Base-by-base conservation (phyloP, 495 filamentous ascomycete genomes). In the Daldinia childiae region DNA sequence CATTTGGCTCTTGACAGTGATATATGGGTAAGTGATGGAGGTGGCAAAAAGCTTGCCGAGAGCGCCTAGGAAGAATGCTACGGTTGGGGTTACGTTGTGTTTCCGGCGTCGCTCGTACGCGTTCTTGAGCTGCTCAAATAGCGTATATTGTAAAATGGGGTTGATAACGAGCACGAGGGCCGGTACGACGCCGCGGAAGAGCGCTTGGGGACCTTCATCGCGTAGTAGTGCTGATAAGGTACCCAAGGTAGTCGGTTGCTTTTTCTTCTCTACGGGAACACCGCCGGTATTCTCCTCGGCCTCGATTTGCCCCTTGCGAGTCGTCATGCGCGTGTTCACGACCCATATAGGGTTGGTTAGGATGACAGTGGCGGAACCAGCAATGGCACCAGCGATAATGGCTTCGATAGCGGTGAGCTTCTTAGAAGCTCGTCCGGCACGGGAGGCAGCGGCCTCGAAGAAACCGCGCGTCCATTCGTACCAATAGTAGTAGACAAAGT, bases 401-500 rank as follows among this genome's bases (percentile, higher is more conserved):
- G 89, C 89, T 81, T 99, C 95, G 51, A 93, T 71, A 0, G 95
- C 94, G 27, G 92, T 95, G 73, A 99, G 89, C 75, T 93, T 94
- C 78, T 89, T 90, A 34, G 89, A 91, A 32, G 88, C 86, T 41
- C 94, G 90, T n/a, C 92, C 92, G 50, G 92, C 80, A 72, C 88
- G 88, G 34, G 84, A 73, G 32, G 93, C 93, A 12, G 94, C 92
- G 41, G 88, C 88, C 79, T 97, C 93, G 80, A 98, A 97, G 73
- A 90, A 90, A 48, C 92, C 85, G 24, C 95, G 91, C 60, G 94
- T 95, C 92, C 93, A 98, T 83, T 99, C 95, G 83, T 98, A 99
- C 92, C 95, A 99, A 82, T 99, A 99, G 82, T 99, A 99, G 82
- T 99, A 99, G 24, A 99, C 94, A 73, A 99, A 98, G 81, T 99